A percentile compares a stretch with the other conserved stretches of the same genome.
Evolutionary conservation across 139 green algal genomes (phyloP).

Genomic region (Micractinium sp.): DNA sequence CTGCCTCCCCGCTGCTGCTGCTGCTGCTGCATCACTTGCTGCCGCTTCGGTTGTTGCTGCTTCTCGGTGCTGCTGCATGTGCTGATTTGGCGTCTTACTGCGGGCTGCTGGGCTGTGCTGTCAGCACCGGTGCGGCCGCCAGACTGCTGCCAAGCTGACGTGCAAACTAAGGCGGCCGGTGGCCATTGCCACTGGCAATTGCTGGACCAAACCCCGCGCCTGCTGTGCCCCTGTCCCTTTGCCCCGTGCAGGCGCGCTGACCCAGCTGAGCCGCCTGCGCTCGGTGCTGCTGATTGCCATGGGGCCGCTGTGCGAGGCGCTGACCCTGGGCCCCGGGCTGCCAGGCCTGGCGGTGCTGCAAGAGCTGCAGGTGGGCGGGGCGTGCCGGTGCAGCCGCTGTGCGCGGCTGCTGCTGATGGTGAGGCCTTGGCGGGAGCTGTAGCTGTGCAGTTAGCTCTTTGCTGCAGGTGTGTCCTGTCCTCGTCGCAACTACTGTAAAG

Average conservation of each 20-base stretch:
- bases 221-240: not conserved
- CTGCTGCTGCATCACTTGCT: too few relatives aligned
- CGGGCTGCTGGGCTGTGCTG: too few relatives aligned
- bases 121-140: too few relatives aligned
- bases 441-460: too few relatives aligned
- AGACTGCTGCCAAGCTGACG: too few relatives aligned
- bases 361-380: constrained; percentile 21
- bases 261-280: constrained; percentile 21
- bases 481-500: not conserved
- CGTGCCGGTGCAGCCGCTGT: too few relatives aligned
- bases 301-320: not conserved
- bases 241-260: constrained; percentile 1
- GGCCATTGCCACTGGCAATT: too few relatives aligned
- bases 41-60: not conserved
- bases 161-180: too few relatives aligned
- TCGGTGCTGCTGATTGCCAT: not conserved
- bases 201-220: not conserved
- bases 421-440: too few relatives aligned
- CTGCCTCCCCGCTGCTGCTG: too few relatives aligned
- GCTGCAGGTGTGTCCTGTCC: not conserved
- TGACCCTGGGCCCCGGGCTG: constrained; percentile 24
- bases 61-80: not conserved
- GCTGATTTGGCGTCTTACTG: too few relatives aligned
- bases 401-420: too few relatives aligned
- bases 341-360: not conserved